Conservation (phyloP, 768 basidiomycete species). For the Mycena filopes region DNA sequence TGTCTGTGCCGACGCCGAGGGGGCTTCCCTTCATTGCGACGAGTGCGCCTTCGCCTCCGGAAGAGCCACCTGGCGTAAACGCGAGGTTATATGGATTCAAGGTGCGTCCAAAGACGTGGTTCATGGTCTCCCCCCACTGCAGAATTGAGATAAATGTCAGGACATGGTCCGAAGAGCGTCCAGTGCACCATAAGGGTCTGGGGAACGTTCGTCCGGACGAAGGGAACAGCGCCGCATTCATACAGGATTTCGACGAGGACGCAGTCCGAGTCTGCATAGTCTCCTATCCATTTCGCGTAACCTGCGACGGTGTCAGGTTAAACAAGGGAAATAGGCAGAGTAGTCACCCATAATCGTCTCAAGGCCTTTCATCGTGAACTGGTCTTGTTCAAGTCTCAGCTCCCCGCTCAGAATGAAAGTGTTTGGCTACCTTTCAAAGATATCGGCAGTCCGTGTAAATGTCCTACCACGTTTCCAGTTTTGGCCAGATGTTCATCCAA, state of each 20-base stretch:
- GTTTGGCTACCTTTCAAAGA: constrained; percentile 46
- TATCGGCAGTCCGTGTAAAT: constrained; percentile 63
- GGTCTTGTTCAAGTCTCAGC: constrained; percentile 49
- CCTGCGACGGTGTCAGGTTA: constrained; percentile 41
- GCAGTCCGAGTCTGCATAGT: constrained; percentile 56
- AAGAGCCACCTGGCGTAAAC: constrained; percentile 71
- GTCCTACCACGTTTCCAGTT: constrained; percentile 61
- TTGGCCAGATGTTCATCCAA: constrained; percentile 57
- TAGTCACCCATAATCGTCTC: constrained; percentile 55
- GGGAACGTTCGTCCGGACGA: constrained; percentile 65
- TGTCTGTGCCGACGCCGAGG: constrained; percentile 72
- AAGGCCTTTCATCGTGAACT: constrained; percentile 68
- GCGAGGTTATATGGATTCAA: constrained; percentile 67
- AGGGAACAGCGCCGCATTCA: constrained; percentile 67
- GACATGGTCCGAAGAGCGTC: background rate
- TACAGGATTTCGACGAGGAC: constrained; percentile 64
- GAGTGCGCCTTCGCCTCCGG: constrained; percentile 75
- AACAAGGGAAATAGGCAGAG: background rate
- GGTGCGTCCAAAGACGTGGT: constrained; percentile 72
- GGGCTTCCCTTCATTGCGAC: constrained; percentile 69
- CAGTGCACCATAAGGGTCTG: constrained; percentile 61
- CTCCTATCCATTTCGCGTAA: constrained; percentile 66
- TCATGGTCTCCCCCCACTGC: constrained; percentile 67
- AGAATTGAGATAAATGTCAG: constrained; percentile 9
- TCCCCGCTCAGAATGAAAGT: background rate